Evolutionary conservation across 1,284 basidiomycete species (phyloP).

Genomic region (Mycosarcoma maydis): DNA sequence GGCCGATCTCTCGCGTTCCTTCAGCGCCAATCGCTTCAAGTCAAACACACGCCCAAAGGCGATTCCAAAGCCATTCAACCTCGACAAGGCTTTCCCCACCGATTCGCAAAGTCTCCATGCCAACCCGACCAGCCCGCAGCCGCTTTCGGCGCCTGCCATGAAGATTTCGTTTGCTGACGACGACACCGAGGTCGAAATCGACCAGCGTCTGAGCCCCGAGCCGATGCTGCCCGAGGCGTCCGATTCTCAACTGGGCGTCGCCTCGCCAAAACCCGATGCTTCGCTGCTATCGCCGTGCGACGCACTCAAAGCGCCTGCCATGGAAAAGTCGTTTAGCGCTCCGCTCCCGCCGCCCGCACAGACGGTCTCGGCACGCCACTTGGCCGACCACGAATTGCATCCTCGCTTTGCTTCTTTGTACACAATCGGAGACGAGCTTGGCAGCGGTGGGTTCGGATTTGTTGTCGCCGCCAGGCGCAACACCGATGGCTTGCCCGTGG

Average conservation of each 20-base stretch:
- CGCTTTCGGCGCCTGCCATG: constrained; percentile 44
- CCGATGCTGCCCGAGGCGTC: constrained; percentile 16
- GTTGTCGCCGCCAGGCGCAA: constrained; percentile 70
- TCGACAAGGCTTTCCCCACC: constrained; percentile 30
- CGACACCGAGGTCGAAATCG: constrained; percentile 31
- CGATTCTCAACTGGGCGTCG: constrained; percentile 15
- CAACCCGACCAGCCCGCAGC: constrained; percentile 20
- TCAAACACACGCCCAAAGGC: constrained; percentile 34
- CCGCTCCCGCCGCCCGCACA: constrained; percentile 43
- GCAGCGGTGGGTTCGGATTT: constrained; percentile 90
- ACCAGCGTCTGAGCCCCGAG: constrained; percentile 32
- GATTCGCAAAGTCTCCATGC: constrained; percentile 17
- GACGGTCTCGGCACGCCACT: constrained; percentile 52
- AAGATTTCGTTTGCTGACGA: constrained; percentile 47
- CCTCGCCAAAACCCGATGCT: constrained; percentile 16
- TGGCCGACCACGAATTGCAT: constrained; percentile 72
- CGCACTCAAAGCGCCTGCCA: constrained; percentile 60
- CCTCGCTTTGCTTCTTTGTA: constrained; percentile 76
- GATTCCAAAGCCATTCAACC: constrained; percentile 48
- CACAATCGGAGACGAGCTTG: constrained; percentile 77
- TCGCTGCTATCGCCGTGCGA: constrained; percentile 36
- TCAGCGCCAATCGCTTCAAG: constrained; percentile 48
- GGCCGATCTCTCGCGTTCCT: constrained; percentile 39
- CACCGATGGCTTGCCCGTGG: constrained; percentile 76
- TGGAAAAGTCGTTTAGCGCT: constrained; percentile 57